A percentile compares a stretch with the other conserved stretches of the same genome.
Evolutionary conservation across 1,284 basidiomycete species (phyloP).

Genomic region (Meira nashicola): DNA sequence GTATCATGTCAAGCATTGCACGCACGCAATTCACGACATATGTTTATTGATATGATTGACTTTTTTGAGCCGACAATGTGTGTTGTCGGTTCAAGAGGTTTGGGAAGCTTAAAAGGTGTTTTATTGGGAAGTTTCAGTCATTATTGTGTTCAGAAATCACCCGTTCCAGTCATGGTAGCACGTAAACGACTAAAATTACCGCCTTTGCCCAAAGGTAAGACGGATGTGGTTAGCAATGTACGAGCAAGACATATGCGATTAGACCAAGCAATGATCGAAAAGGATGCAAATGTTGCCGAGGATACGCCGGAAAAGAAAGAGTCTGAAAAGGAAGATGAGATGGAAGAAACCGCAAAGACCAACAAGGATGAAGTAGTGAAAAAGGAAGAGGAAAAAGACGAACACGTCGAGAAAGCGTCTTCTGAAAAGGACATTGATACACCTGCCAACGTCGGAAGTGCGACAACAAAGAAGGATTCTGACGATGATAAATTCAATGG

Average conservation of each 20-base stretch:
- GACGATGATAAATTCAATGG: too few species aligned
- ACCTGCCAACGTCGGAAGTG: too few species aligned
- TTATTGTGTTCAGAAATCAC: conserved; percentile 89
- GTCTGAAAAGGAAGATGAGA: neutral
- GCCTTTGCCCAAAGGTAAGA: conserved; percentile 43
- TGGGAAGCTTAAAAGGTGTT: conserved; percentile 85
- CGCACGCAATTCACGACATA: conserved; percentile 70
- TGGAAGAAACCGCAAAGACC: neutral
- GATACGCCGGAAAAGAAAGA: conserved; percentile 19
- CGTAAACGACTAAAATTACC: conserved; percentile 46
- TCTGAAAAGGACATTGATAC: neutral
- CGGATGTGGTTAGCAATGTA: conserved; percentile 47
- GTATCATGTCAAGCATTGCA: conserved; percentile 92
- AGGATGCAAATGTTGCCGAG: conserved; percentile 26
- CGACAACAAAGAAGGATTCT: too few species aligned
- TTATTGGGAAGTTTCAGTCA: conserved; percentile 94
- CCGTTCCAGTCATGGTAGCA: conserved; percentile 76
- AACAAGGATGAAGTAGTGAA: neutral
- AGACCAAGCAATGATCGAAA: conserved; percentile 49
- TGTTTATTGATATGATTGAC: conserved; percentile 84
- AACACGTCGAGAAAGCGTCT: neutral
- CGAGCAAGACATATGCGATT: conserved; percentile 44
- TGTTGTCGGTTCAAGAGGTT: conserved; percentile 87
- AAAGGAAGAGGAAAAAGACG: neutral
- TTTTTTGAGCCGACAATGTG: conserved; percentile 84